Base-by-base conservation (phyloP, 148 eudicot species). In the Oxyria digyna region DNA sequence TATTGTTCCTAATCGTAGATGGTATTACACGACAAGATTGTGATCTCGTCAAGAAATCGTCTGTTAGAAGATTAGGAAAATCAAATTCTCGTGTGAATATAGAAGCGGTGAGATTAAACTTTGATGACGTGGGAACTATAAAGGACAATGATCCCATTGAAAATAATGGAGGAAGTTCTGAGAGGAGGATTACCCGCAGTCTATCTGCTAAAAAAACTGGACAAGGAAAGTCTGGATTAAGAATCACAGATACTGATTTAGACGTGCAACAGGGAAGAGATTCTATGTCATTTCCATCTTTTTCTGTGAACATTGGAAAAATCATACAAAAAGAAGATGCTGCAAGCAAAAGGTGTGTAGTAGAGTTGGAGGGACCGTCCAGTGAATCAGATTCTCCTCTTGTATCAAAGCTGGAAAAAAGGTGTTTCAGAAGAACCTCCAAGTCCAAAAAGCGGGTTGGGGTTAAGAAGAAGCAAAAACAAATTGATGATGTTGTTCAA, bases 381-480 rank as follows among this genome's bases (percentile, higher is more conserved):
- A 4, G 15, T 35, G 43, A 41, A 35, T 37, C 27, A n/a, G 69
- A 66, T 18, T 37, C 69, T 66, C 43, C 43, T n/a, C 24, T 38
- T 66, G 54, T 46, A 55, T 69, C 29, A 69, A n/a, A 17, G 49
- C 37, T 40, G 31, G 72, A 24, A 62, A 69, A 62, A 71, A 70
- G 43, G 33, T 12, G 6, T 71, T 7, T 42, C 18, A 41, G 41
- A 24, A 45, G 23, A 62, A 42, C 37, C 2, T 9, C 23, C 20
- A 52, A 59, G 63, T 71, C 68, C 23, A 57, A 21, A 24, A 71
- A 75, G 63, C 42, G 45, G 26, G 71, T 74, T 41, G 87, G 87
- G 63, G 78, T 77, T 71, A 88, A 85, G 84, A 85, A 85, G 84
- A 87, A 79, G 72, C 82, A 88, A 73, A 72, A 77, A 72, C 71